Base-by-base conservation (phyloP, 768 basidiomycete genomes). In the Rhizopogon sp. region DNA sequence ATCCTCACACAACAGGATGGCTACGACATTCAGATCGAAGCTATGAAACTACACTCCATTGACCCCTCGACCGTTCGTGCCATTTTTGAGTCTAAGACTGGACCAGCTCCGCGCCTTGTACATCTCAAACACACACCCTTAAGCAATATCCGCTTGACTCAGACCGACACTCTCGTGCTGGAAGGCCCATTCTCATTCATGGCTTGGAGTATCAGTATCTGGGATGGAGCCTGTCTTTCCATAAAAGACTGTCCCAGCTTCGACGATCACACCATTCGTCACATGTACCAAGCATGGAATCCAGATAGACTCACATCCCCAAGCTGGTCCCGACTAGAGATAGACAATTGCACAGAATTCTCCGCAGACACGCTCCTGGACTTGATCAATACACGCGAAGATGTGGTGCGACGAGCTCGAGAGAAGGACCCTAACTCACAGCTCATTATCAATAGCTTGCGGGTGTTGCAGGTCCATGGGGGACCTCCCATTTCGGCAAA, bases 41-140 rank as follows among this genome's bases (percentile, higher is more conserved):
- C 43, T 44, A 8, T 17, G 47, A 40, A 7, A 39, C 37, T 13
- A 39, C 60, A 29, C 55, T 53, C 35, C 35, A 31, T 52, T 41
- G 17, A 22, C 28, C 54, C 37, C 28, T 49, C 31, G 20, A 29
- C 55, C 13, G 13, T 43, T 13, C 50, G 82, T 84, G 82, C 64
- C 63, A 72, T 13, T 80, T 81, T 8, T 72, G 82, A 60, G 72
- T 83, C 39, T 64, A 80, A 45, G 82, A 72, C 59, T 83, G 83
- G 83, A 69, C 83, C 51, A 68, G 84, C 55, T 63, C 76, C 46
- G 20, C 31, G 13, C 17, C 46, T 47, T 14, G 46, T 47, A 20
- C 46, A 47, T 13, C 33, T 47, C 46, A 47, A 35, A 17, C 33
- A 47, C 33, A 20, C 31, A 14, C 20, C 46, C 7, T 14, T 16